A percentile compares a stretch with the other conserved stretches of the same genome.
These are phyloP conservation scores for Naegleria lovaniensis DNA, from an alignment of 208 protist genomes.

Conservation along the genomic window DNA sequence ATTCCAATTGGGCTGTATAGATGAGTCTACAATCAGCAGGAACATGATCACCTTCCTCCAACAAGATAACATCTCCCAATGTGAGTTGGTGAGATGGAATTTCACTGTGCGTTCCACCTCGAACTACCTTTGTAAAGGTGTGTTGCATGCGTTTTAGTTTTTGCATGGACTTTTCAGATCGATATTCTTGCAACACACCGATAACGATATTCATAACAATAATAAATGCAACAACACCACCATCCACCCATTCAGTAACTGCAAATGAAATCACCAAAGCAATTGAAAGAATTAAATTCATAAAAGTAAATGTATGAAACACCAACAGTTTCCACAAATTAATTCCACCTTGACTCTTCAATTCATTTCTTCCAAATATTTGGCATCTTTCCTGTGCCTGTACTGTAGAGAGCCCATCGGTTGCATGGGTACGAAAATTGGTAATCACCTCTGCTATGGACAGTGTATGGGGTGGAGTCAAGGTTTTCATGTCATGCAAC, in stretches of 20 bases:
- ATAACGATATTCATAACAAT: slow-evolving; percentile 71
- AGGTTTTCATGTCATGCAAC: too few relatives aligned
- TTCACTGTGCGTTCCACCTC: slow-evolving; percentile 28
- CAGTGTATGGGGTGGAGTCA: not conserved
- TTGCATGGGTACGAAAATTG: not conserved
- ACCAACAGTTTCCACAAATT: slow-evolving; percentile 47
- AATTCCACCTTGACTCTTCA: not conserved
- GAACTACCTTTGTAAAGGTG: slow-evolving; percentile 22
- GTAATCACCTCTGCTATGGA: not conserved
- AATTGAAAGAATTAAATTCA: slow-evolving; percentile 68
- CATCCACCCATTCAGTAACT: slow-evolving; percentile 74
- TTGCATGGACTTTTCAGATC: slow-evolving; percentile 66
- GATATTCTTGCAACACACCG: slow-evolving; percentile 75
- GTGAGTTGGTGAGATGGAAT: slow-evolving; percentile 34
- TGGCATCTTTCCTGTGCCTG: not conserved
- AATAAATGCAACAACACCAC: slow-evolving; percentile 67
- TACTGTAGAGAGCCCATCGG: not conserved
- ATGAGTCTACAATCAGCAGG: slow-evolving; percentile 29
- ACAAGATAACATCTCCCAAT: slow-evolving; percentile 62
- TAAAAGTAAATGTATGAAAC: slow-evolving; percentile 69
- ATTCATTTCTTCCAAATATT: not conserved
- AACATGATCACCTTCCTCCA: slow-evolving; percentile 69
- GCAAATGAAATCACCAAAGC: slow-evolving; percentile 66
- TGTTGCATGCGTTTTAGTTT: slow-evolving; percentile 74
- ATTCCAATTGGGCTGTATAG: not conserved